Percentiles rank a stretch among this genome's conserved stretches.
Conservation (phyloP, 306 rosid genomes). For the Phaseolus lunatus region DNA sequence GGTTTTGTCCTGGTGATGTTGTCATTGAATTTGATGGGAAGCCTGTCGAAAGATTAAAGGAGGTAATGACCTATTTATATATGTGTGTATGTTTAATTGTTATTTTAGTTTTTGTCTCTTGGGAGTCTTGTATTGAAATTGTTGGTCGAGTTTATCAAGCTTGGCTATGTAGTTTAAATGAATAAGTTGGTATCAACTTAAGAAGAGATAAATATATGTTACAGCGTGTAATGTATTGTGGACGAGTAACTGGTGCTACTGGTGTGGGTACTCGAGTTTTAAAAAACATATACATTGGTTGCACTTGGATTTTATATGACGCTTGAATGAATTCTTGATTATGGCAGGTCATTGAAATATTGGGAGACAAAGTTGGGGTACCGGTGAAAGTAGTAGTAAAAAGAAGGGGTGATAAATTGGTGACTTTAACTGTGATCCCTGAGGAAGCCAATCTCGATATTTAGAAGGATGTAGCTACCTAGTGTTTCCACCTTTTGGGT, state of each 20-base stretch:
- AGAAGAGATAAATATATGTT: neutral
- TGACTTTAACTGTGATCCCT: constrained; percentile 70
- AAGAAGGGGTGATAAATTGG: constrained; percentile 55
- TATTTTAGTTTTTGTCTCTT: too few species aligned
- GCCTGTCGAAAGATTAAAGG: constrained; percentile 66
- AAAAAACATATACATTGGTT: neutral
- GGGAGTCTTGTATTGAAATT: too few species aligned
- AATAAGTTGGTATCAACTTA: neutral
- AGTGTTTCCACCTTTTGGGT: neutral
- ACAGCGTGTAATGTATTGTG: neutral
- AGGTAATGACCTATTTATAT: constrained; percentile 56
- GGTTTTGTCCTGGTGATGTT: constrained; percentile 80
- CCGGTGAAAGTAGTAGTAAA: constrained; percentile 68
- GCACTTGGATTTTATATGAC: neutral
- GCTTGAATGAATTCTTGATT: neutral
- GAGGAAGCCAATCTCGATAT: constrained; percentile 70
- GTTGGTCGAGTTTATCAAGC: neutral
- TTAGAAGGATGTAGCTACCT: constrained; percentile 2
- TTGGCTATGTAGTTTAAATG: neutral
- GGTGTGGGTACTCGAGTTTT: neutral
- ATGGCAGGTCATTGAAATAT: constrained; percentile 74
- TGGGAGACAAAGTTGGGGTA: constrained; percentile 78
- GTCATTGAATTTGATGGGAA: constrained; percentile 85
- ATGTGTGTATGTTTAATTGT: too few species aligned
- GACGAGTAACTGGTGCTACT: neutral